phyloP scores from a whole-genome alignment of 1,284 basidiomycete genomes.

The Austroboletus olivaceoglutinosus region DNA sequence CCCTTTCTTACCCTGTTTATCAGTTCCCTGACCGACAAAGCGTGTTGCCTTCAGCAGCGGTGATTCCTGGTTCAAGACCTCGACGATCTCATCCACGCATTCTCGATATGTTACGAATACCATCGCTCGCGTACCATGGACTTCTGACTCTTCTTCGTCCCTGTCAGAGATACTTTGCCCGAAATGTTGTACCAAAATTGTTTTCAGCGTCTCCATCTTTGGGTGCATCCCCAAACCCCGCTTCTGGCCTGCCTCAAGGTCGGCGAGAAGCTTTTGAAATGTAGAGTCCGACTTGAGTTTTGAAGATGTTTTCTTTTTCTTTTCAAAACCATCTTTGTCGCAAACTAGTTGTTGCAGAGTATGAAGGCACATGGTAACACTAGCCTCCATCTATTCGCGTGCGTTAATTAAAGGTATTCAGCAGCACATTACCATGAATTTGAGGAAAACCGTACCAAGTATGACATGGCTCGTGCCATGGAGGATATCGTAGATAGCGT shows the following conservation, averaged over 20 bases:
- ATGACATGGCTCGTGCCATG: conserved; percentile 77
- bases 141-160: conserved; percentile 26
- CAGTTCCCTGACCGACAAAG: conserved; percentile 90
- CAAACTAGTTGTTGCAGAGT: conserved; percentile 47
- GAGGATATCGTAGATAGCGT: conserved; percentile 47
- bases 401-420: not conserved
- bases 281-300: conserved; percentile 53
- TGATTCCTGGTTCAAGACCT: conserved; percentile 66
- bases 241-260: conserved; percentile 57
- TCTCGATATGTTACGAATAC: conserved; percentile 91
- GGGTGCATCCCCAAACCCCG: conserved; percentile 74
- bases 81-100: conserved; percentile 89
- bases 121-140: conserved; percentile 78
- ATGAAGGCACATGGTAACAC: conserved; percentile 74
- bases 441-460: conserved; percentile 55
- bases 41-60: conserved; percentile 76
- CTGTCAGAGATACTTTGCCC: conserved; percentile 52
- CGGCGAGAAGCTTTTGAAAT: conserved; percentile 61
- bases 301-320: conserved; percentile 40
- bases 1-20: conserved; percentile 85
- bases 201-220: conserved; percentile 86
- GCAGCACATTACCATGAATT: not conserved
- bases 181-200: conserved; percentile 81
- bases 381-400: conserved; percentile 70
- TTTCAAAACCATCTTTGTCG: conserved; percentile 38